A percentile compares a stretch with the other conserved stretches of the same genome.
These are phyloP conservation scores for Cyamopsis tetragonoloba DNA, from an alignment of 306 rosid genomes.

Conservation along the genomic window DNA sequence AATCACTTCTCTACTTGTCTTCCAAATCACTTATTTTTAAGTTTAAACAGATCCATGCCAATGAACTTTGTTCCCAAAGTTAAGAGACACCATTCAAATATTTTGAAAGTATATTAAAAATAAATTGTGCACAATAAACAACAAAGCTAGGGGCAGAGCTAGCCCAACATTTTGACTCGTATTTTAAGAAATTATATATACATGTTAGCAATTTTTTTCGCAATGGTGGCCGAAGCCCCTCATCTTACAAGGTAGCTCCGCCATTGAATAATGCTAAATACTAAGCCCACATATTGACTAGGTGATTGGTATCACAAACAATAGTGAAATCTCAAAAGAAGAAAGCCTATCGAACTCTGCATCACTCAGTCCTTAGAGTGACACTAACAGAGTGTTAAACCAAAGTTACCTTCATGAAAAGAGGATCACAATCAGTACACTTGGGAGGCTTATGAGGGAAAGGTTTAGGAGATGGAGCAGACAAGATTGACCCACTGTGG, in stretches of 20 bases:
- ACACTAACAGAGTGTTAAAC: slow-evolving; percentile 3
- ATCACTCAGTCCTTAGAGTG: slow-evolving; percentile 1
- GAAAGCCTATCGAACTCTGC: neutral
- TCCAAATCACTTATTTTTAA: no score
- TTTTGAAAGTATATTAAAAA: neutral
- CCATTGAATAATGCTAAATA: no score
- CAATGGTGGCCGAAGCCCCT: no score
- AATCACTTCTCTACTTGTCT: no score
- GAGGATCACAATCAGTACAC: slow-evolving; percentile 87
- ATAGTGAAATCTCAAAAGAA: slow-evolving; percentile 6
- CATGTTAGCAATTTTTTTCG: no score
- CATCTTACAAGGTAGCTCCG: no score
- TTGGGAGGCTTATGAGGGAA: slow-evolving; percentile 92
- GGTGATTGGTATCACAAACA: neutral
- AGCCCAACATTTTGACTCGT: no score
- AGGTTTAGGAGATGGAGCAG: slow-evolving; percentile 78
- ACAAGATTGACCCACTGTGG: slow-evolving; percentile 58
- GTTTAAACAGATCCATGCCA: no score
- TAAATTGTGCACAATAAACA: neutral
- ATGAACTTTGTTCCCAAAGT: neutral
- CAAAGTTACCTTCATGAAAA: slow-evolving; percentile 70
- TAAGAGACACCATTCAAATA: neutral
- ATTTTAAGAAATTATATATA: no score
- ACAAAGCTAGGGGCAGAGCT: no score
- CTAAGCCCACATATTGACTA: neutral